These are phyloP conservation scores for Talaromyces sp. DNA, from an alignment of 2,329 filamentous ascomycete species.

Conservation along the genomic window DNA sequence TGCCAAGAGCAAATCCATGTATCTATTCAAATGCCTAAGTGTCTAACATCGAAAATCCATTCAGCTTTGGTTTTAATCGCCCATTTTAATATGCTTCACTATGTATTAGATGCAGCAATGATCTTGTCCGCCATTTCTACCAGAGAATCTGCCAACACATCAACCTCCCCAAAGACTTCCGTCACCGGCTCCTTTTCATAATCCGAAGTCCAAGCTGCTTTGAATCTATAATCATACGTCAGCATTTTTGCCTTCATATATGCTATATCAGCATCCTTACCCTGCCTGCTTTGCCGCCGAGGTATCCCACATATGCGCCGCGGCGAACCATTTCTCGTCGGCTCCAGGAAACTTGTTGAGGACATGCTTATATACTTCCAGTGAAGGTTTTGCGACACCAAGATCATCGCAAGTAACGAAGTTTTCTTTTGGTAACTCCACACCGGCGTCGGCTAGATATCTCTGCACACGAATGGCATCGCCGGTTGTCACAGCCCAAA, in stretches of 20 bases:
- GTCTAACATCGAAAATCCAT: neutral
- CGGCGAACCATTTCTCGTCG: constrained; percentile 55
- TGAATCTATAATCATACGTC: constrained; percentile 34
- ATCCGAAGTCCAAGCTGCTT: constrained; percentile 54
- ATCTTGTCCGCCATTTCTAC: constrained; percentile 48
- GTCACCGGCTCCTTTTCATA: constrained; percentile 53
- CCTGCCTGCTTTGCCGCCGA: constrained; percentile 52
- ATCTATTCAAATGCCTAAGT: neutral
- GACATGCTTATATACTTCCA: constrained; percentile 48
- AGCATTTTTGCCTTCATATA: neutral
- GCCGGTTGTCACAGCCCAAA: neutral
- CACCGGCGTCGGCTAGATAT: neutral
- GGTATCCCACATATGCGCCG: constrained; percentile 62
- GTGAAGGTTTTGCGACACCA: constrained; percentile 53
- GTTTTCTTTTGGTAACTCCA: constrained; percentile 41
- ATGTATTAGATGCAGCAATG: neutral
- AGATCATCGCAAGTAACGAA: constrained; percentile 53
- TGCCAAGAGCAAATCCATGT: neutral
- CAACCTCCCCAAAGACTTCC: constrained; percentile 55
- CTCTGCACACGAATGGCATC: neutral
- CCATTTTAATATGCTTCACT: neutral
- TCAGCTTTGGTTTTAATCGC: neutral
- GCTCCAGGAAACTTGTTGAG: constrained; percentile 42
- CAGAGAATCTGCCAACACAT: constrained; percentile 51
- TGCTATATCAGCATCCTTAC: neutral